Evolutionary conservation across 345 rosid genomes (phyloP).

Genomic region (Kandelia obovata): DNA sequence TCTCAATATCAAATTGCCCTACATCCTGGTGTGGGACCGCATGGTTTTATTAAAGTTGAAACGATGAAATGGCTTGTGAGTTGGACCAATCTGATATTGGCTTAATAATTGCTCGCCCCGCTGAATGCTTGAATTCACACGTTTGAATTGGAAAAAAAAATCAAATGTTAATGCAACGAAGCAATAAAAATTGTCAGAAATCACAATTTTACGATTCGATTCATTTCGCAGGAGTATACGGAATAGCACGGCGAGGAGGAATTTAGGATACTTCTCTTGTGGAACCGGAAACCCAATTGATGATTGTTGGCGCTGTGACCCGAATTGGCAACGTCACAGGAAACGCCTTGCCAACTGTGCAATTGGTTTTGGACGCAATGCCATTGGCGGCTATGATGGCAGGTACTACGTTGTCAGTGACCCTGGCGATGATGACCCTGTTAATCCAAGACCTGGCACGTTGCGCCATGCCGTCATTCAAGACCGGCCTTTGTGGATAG

Average conservation of each 20-base stretch:
- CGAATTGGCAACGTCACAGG: conserved; percentile 19
- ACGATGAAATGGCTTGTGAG: too few species aligned
- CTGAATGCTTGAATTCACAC: too few species aligned
- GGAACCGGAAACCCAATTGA: conserved; percentile 28
- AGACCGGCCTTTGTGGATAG: conserved; percentile 29
- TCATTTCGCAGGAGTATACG: conserved; percentile 49
- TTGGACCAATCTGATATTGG: too few species aligned
- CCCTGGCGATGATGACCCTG: conserved; percentile 20
- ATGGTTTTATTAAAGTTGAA: background rate
- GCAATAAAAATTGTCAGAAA: too few species aligned
- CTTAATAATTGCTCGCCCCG: too few species aligned
- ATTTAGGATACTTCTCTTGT: conserved; percentile 26
- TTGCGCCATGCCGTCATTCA: conserved; percentile 30
- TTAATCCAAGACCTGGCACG: conserved; percentile 27
- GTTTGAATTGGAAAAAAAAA: too few species aligned
- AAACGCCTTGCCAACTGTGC: conserved; percentile 24
- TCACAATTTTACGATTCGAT: background rate
- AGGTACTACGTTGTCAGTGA: conserved; percentile 25
- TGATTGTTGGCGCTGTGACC: conserved; percentile 32
- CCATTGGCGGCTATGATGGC: conserved; percentile 28
- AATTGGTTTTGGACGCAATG: conserved; percentile 31
- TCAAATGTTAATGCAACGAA: too few species aligned
- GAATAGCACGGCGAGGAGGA: conserved; percentile 59
- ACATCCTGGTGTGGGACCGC: conserved; percentile 7
- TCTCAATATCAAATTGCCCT: conserved; percentile 25